Conservation (phyloP, 495 filamentous ascomycete genomes). For the Lophium mytilinum region DNA sequence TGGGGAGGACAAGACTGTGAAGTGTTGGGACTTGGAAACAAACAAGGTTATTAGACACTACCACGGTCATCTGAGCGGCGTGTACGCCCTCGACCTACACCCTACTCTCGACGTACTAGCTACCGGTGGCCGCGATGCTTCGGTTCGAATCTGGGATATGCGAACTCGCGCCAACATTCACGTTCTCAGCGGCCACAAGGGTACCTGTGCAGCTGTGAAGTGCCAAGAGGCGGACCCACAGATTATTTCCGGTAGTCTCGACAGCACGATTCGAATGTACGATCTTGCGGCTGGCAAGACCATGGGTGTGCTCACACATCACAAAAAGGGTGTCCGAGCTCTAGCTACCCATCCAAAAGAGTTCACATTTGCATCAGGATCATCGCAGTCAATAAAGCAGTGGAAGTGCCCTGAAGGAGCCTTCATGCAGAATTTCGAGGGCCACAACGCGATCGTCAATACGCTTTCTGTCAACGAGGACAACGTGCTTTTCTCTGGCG, state of each 20-base stretch:
- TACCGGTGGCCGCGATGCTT: constrained; percentile 91
- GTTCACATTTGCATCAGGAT: constrained; percentile 92
- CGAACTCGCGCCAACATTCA: constrained; percentile 90
- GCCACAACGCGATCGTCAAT: constrained; percentile 94
- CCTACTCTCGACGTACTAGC: constrained; percentile 91
- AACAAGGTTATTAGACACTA: constrained; percentile 99
- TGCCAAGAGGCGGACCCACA: constrained; percentile 97
- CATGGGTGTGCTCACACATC: constrained; percentile 92
- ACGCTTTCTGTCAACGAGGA: constrained; percentile 88
- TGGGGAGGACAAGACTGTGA: constrained; percentile 99
- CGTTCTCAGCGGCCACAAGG: constrained; percentile 77
- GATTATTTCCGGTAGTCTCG: constrained; percentile 82
- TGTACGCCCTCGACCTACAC: constrained; percentile 85
- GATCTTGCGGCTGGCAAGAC: constrained; percentile 94
- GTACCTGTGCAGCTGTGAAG: constrained; percentile 78
- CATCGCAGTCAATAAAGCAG: constrained; percentile 92
- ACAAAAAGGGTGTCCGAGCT: constrained; percentile 94
- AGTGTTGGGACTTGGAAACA: constrained; percentile 98
- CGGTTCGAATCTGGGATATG: constrained; percentile 97
- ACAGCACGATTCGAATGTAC: constrained; percentile 89
- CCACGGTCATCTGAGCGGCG: constrained; percentile 93
- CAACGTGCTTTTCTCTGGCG: constrained; percentile 90
- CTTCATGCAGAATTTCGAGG: constrained; percentile 99
- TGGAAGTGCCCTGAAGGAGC: constrained; percentile 98
- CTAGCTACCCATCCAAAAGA: constrained; percentile 82